Evolutionary conservation across 148 eudicot species (phyloP), one percentile per base, ranked within the genome.

Genomic region (Amaranthus hypochondriacus): DNA sequence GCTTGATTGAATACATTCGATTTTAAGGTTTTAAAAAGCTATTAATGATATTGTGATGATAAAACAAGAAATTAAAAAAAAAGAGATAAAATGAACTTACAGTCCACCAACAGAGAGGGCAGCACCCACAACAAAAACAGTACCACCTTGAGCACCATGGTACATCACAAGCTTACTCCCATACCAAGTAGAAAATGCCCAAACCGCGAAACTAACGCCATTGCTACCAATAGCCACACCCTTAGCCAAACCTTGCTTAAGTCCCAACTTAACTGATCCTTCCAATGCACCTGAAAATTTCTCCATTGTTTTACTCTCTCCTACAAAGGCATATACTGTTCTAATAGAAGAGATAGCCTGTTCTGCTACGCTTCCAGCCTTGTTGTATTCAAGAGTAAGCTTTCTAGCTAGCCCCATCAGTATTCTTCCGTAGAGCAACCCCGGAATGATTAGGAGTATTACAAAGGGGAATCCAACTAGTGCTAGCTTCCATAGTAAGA

Each of bases 161-260:
- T 93, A 89, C 92, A 93, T 93, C 11, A 93, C 88, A 81, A 93
- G 75, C 76, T 84, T 83, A 67, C 96, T 89, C 9, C 94, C 96
- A 51, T 90, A 93, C 82, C 86, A 93, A 66, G 92, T 77, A 83
- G 82, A 83, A 58, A 93, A 84, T 0, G 98, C 80, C 98, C 98
- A 93, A 70, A 93, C 84, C 0, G 87, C 94, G 56, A 84, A 93
- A 0, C 86, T 86, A 0, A 93, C 76, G 4, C 92, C 94, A 42
- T 83, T 87, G 69, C 98, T 89, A 3, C 98, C 98, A 68, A 93
- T 83, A 15, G 96, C 90, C 52, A 93, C 55, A 4, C 98, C 98
- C 73, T 90, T 93, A 0, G 94, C 89, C 57, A 93, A 73, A 5
- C 98, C 98, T 77, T 93, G 98, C 83, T 74, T 86, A 2, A 86